phyloP scores from a whole-genome alignment of 768 basidiomycete genomes.

The Rhizopogon rudus region DNA sequence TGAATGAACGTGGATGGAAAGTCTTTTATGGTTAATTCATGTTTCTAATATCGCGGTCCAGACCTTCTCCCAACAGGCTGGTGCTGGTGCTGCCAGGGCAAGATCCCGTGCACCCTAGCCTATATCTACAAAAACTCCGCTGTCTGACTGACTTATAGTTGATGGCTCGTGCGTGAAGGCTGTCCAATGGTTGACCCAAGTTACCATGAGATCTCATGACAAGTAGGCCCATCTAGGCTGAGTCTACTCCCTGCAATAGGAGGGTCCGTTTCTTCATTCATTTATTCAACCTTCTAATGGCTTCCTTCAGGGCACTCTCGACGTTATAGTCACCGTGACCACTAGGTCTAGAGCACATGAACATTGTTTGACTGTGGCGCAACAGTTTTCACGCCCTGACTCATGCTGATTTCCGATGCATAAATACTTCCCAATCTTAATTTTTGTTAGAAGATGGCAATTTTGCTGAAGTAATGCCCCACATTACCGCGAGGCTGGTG shows the following conservation, averaged over 20 bases:
- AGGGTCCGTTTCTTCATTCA: not conserved
- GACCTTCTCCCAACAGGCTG: not conserved
- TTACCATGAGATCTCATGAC: not conserved
- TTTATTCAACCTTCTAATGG: not conserved
- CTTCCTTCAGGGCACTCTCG: not conserved
- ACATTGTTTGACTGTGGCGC: not conserved
- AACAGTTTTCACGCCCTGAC: not conserved
- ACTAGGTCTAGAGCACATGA: not conserved
- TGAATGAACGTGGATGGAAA: not conserved
- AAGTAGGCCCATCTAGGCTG: not conserved
- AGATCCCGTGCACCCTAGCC: not conserved
- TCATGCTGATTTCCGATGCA: not conserved
- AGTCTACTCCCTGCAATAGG: not conserved
- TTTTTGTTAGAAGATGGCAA: not conserved
- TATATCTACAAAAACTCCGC: not conserved
- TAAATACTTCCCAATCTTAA: not conserved
- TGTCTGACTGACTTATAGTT: not conserved
- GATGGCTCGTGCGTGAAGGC: not conserved
- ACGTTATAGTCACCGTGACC: not conserved
- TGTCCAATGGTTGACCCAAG: not conserved
- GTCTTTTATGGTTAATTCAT: not conserved
- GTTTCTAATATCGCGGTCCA: not conserved
- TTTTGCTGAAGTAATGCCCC: not conserved
- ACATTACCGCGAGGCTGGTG: not conserved
- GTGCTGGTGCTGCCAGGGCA: not conserved